Evolutionary conservation across 1,139 yeast genomes (phyloP).

Genomic region (Suhomyces maxii): DNA sequence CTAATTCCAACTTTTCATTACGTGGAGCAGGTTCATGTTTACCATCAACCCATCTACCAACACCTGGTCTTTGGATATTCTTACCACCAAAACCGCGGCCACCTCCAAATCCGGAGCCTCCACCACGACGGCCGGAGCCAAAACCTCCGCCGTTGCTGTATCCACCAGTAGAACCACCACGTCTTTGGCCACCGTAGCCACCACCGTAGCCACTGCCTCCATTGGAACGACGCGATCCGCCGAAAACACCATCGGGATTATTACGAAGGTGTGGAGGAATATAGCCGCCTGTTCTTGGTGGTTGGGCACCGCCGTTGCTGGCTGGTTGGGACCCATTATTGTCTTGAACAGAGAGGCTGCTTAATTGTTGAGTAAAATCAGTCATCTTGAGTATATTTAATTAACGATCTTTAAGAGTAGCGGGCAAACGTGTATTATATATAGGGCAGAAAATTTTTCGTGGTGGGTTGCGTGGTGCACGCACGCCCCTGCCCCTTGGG

Average conservation of each 20-base stretch:
- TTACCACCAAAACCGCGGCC: constrained; percentile 25
- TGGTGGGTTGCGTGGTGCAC: constrained; percentile 9
- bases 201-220: constrained; percentile 23
- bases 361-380: constrained; percentile 46
- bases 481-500: constrained; percentile 5
- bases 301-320: constrained; percentile 12
- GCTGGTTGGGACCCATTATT: constrained; percentile 10
- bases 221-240: constrained; percentile 15
- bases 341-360: constrained; percentile 41
- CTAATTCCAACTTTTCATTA: constrained; percentile 70
- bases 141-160: constrained; percentile 16
- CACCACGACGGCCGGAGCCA: constrained; percentile 30
- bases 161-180: constrained; percentile 12
- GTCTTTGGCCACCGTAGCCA: constrained; percentile 20
- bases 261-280: constrained; percentile 72
- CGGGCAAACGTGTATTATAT: constrained; percentile 9
- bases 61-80: constrained; percentile 39
- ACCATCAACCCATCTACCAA: constrained; percentile 84
- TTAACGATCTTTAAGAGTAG: neutral
- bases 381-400: constrained; percentile 26
- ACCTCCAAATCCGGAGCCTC: constrained; percentile 32
- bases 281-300: constrained; percentile 28
- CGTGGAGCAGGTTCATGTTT: constrained; percentile 81
- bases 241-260: constrained; percentile 14
- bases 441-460: constrained; percentile 10